phyloP scores from a whole-genome alignment of 2,329 filamentous ascomycete species.

The Periconia digitata region DNA sequence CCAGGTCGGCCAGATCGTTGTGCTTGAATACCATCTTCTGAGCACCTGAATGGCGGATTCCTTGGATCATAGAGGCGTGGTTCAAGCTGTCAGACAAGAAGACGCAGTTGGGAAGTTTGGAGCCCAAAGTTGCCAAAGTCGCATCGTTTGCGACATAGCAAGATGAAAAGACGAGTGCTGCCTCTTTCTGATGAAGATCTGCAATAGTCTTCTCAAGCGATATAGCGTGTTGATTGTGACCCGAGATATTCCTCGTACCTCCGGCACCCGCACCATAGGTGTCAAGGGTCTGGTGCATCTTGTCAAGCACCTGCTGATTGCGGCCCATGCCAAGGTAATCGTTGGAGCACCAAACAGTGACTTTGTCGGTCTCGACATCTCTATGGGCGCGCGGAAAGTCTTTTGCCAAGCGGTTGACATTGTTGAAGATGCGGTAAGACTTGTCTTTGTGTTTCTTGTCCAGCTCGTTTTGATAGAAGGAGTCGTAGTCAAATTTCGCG shows the following conservation, averaged over 20 bases:
- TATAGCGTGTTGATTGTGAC: slow-evolving; percentile 94
- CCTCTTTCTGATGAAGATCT: slow-evolving; percentile 87
- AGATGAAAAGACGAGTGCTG: slow-evolving; percentile 91
- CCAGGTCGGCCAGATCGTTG: slow-evolving; percentile 91
- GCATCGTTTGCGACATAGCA: slow-evolving; percentile 99
- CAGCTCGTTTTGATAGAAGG: slow-evolving; percentile 82
- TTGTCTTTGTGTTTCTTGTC: slow-evolving; percentile 99
- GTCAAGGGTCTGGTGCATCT: slow-evolving; percentile 94
- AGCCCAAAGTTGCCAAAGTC: slow-evolving; percentile 92
- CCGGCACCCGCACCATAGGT: slow-evolving; percentile 94
- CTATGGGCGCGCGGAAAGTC: slow-evolving; percentile 96
- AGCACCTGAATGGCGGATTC: slow-evolving; percentile 94
- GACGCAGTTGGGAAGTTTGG: slow-evolving; percentile 93
- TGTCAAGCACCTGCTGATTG: slow-evolving; percentile 80
- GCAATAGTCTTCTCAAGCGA: slow-evolving; percentile 79
- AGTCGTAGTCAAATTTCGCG: slow-evolving; percentile 83
- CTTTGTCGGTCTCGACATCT: slow-evolving; percentile 75
- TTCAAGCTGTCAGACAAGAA: slow-evolving; percentile 98
- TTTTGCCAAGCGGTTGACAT: slow-evolving; percentile 97
- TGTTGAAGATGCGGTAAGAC: slow-evolving; percentile 99
- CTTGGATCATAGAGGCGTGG: slow-evolving; percentile 99
- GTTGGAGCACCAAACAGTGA: slow-evolving; percentile 99
- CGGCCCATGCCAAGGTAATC: slow-evolving; percentile 98
- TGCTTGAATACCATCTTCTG: slow-evolving; percentile 99
- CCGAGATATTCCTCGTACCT: slow-evolving; percentile 95